These are phyloP conservation scores for Plasmodium berghei DNA, from an alignment of 169 alveolate species.

Conservation along the genomic window DNA sequence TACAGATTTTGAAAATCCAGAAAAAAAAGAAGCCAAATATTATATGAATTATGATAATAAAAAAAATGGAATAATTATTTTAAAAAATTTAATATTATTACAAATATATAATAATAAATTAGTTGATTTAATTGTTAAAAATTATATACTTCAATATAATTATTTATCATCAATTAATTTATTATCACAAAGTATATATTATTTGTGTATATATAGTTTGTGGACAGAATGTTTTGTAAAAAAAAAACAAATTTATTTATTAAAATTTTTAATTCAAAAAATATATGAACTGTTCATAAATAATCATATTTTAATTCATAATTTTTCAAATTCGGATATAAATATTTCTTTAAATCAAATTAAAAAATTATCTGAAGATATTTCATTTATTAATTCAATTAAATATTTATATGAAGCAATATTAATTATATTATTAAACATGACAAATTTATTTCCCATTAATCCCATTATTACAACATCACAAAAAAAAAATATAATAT, in stretches of 20 bases:
- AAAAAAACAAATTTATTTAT: background rate
- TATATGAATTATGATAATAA: too few relatives aligned
- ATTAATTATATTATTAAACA: slow-evolving; percentile 18
- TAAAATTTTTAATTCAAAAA: slow-evolving; percentile 25
- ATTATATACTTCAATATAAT: slow-evolving; percentile 7
- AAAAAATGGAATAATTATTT: slow-evolving; percentile 11
- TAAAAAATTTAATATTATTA: slow-evolving; percentile 10
- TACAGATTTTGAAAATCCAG: too few relatives aligned
- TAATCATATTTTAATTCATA: background rate
- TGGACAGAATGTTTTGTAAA: background rate
- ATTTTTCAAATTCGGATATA: background rate
- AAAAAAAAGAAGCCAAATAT: too few relatives aligned
- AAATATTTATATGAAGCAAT: slow-evolving; percentile 9
- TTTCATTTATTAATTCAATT: slow-evolving; percentile 17
- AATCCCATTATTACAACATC: background rate
- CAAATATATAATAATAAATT: slow-evolving; percentile 2
- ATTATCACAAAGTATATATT: slow-evolving; percentile 39
- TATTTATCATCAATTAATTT: slow-evolving; percentile 10
- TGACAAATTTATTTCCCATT: background rate
- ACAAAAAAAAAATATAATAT: too few relatives aligned
- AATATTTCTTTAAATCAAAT: background rate
- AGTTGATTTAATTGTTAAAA: slow-evolving; percentile 17
- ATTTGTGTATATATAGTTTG: slow-evolving; percentile 14
- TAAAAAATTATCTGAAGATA: slow-evolving; percentile 1
- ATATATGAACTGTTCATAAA: slow-evolving; percentile 19